Conservation (phyloP, 1,139 yeast species). For the Zygotorulaspora mrakii region DNA sequence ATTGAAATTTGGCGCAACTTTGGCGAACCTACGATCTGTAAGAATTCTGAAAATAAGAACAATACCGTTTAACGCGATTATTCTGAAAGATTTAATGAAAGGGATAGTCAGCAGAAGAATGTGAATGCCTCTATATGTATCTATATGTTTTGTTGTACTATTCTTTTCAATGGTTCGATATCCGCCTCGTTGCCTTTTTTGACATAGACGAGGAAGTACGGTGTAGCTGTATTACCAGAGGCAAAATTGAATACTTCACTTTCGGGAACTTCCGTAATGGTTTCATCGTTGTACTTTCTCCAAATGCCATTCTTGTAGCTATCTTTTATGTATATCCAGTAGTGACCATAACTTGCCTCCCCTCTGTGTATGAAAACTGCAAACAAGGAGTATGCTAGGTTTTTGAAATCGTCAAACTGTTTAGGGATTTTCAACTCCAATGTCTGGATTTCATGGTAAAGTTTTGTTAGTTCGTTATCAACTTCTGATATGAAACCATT, state of each 20-base stretch:
- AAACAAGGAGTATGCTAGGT: slow-evolving; percentile 75
- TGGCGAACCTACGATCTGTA: neutral
- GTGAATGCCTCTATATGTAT: too few species aligned
- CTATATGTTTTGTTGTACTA: slow-evolving; percentile 14
- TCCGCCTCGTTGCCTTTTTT: slow-evolving; percentile 56
- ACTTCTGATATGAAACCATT: slow-evolving; percentile 32
- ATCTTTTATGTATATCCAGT: slow-evolving; percentile 91
- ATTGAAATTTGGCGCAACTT: neutral
- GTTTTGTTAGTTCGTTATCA: slow-evolving; percentile 39
- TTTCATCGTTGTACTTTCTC: slow-evolving; percentile 90
- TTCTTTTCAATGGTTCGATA: slow-evolving; percentile 68
- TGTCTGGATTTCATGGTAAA: slow-evolving; percentile 41
- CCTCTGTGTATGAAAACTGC: slow-evolving; percentile 95
- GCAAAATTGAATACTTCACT: slow-evolving; percentile 69
- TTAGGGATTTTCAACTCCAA: slow-evolving; percentile 48
- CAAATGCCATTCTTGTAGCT: slow-evolving; percentile 55
- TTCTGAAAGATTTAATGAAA: too few species aligned
- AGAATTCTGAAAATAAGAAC: neutral
- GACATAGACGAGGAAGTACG: slow-evolving; percentile 84
- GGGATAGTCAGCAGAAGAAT: too few species aligned
- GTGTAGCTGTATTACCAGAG: slow-evolving; percentile 82
- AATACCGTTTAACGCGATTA: slow-evolving; percentile 1
- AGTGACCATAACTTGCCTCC: slow-evolving; percentile 93
- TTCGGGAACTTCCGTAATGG: slow-evolving; percentile 71
- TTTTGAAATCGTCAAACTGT: slow-evolving; percentile 58